These are phyloP conservation scores for Ustilago lituana DNA, from an alignment of 1,284 basidiomycete species.

Conservation along the genomic window DNA sequence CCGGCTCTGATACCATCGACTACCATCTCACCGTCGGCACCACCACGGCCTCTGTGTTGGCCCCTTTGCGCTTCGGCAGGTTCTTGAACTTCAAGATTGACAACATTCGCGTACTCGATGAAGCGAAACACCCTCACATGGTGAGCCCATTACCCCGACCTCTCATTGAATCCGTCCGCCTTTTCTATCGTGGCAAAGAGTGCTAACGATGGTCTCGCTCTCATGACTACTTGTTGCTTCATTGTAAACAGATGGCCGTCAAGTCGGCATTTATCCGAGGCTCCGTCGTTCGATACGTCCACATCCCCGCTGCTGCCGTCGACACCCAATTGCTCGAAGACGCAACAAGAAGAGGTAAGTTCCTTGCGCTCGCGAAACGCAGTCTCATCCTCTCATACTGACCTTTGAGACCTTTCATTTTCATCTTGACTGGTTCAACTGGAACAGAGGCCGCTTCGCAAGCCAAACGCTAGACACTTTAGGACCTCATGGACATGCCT, in stretches of 20 bases:
- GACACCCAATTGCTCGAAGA: slow-evolving; percentile 97
- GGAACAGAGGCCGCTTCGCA: slow-evolving; percentile 46
- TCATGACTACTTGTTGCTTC: not conserved
- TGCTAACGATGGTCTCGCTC: not conserved
- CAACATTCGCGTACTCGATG: slow-evolving; percentile 90
- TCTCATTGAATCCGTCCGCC: no score
- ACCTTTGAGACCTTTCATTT: not conserved
- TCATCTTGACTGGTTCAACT: not conserved
- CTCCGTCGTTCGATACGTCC: slow-evolving; percentile 96
- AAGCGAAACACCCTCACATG: slow-evolving; percentile 96
- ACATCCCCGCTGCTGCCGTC: slow-evolving; percentile 88
- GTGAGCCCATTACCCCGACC: no score
- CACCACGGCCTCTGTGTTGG: no score
- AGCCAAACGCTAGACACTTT: slow-evolving; percentile 30
- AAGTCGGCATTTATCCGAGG: slow-evolving; percentile 99
- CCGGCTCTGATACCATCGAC: no score
- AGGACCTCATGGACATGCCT: not conserved
- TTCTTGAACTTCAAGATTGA: slow-evolving; percentile 98
- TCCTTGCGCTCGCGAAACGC: no score
- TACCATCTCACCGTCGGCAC: no score
- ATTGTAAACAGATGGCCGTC: slow-evolving; percentile 85
- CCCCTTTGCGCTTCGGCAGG: slow-evolving; percentile 5
- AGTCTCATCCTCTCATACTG: not conserved
- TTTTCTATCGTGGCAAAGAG: not conserved
- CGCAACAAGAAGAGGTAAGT: slow-evolving; percentile 84